Percentiles rank a stretch among this genome's conserved stretches.
These are phyloP conservation scores for Rhexocercosporidium sp. DNA, from an alignment of 2,329 filamentous ascomycete genomes.

Conservation along the genomic window DNA sequence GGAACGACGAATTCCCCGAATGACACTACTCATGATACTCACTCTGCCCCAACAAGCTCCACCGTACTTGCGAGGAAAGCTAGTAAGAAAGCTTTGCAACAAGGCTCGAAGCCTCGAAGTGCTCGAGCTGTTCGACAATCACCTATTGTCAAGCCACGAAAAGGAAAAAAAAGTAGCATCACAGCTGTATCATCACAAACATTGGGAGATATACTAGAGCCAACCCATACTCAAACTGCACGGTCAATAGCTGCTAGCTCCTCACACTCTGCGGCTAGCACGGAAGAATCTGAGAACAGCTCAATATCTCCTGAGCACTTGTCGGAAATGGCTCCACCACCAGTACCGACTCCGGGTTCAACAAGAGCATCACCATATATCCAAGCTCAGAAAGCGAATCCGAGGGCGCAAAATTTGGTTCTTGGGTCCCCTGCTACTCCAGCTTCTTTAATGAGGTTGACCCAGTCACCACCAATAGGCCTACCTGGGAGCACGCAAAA, in stretches of 20 bases:
- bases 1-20: constrained; percentile 43
- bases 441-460: constrained; percentile 83
- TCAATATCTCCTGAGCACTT: constrained; percentile 69
- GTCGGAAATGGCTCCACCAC: constrained; percentile 70
- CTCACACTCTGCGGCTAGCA: constrained; percentile 39
- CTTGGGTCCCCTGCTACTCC: constrained; percentile 74
- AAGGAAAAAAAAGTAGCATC: constrained; percentile 49
- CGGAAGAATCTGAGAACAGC: constrained; percentile 65
- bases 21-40: constrained; percentile 38
- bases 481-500: constrained; percentile 50
- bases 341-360: constrained; percentile 69
- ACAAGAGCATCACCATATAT: constrained; percentile 72
- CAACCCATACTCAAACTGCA: constrained; percentile 40
- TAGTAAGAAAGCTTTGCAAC: constrained; percentile 35
- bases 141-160: constrained; percentile 46
- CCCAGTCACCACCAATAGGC: constrained; percentile 42
- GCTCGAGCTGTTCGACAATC: constrained; percentile 45
- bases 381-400: constrained; percentile 54
- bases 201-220: constrained; percentile 44
- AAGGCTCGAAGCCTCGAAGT: constrained; percentile 28
- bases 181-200: constrained; percentile 51
- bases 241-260: constrained; percentile 46
- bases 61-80: constrained; percentile 31
- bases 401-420: constrained; percentile 43
- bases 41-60: constrained; percentile 36